These are phyloP conservation scores for Zymoseptoria brevis DNA, from an alignment of 2,329 filamentous ascomycete species.

Conservation along the genomic window DNA sequence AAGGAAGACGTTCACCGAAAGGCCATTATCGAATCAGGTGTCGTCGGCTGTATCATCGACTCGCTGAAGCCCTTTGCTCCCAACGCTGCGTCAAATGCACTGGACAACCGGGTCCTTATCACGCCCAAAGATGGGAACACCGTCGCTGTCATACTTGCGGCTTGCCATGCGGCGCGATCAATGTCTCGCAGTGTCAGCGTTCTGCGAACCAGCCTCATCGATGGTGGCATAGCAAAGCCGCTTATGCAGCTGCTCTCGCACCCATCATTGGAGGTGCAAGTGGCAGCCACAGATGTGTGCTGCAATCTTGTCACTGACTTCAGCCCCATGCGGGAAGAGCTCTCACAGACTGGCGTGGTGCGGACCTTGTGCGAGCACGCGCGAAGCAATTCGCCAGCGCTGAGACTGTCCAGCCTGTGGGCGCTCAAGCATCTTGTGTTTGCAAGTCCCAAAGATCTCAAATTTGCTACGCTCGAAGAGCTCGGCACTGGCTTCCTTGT, in stretches of 20 bases:
- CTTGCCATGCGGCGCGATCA: conserved; percentile 72
- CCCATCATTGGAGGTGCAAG: conserved; percentile 67
- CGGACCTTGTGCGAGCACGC: conserved; percentile 75
- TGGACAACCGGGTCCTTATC: conserved; percentile 27
- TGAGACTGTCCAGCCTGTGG: conserved; percentile 84
- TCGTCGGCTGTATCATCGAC: conserved; percentile 73
- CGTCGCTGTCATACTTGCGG: conserved; percentile 68
- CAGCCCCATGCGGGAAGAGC: conserved; percentile 79
- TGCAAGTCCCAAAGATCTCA: conserved; percentile 61
- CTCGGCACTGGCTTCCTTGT: conserved; percentile 74
- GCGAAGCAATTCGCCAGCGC: conserved; percentile 66
- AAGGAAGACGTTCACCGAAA: conserved; percentile 81
- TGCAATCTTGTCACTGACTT: conserved; percentile 83
- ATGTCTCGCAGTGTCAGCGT: conserved; percentile 78
- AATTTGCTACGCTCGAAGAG: conserved; percentile 68
- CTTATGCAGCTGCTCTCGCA: conserved; percentile 69
- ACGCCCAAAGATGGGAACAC: conserved; percentile 64
- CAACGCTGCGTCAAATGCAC: conserved; percentile 20
- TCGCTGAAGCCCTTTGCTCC: conserved; percentile 58
- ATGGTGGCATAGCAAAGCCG: conserved; percentile 71
- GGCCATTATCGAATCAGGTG: conserved; percentile 70
- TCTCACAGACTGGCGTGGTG: conserved; percentile 67
- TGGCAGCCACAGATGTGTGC: conserved; percentile 75
- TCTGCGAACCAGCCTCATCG: conserved; percentile 76
- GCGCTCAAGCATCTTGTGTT: conserved; percentile 84